These are phyloP conservation scores for Pseudogymnoascus sp. DNA, from an alignment of 2,329 filamentous ascomycete species.

Conservation along the genomic window DNA sequence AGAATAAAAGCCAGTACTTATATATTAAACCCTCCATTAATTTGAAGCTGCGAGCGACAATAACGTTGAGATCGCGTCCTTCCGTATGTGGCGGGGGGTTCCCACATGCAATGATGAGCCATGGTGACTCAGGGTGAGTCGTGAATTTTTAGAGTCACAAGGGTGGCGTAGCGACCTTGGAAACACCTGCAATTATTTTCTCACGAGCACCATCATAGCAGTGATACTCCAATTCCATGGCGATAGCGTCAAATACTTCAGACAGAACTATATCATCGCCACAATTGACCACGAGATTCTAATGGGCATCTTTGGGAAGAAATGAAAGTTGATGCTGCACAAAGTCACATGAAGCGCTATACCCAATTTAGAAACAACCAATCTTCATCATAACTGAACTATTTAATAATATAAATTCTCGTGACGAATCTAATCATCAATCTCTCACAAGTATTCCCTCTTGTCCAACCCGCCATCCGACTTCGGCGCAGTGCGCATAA, in stretches of 20 bases:
- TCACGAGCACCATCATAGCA: not conserved
- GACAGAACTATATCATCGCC: not conserved
- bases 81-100: not conserved
- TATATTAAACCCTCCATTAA: not conserved
- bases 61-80: not conserved
- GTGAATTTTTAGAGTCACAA: not conserved
- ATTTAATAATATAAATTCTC: not conserved
- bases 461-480: slow-evolving; percentile 37
- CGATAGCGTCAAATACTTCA: not conserved
- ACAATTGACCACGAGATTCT: not conserved
- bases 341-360: not conserved
- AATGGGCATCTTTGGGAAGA: not conserved
- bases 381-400: not conserved
- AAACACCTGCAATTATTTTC: not conserved
- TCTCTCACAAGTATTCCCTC: slow-evolving; percentile 40
- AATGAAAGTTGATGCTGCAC: not conserved
- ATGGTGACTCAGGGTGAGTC: slow-evolving; percentile 4
- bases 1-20: not conserved
- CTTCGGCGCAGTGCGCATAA: slow-evolving; percentile 31
- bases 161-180: not conserved
- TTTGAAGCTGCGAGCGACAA: not conserved
- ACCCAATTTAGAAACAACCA: not conserved
- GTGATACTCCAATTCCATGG: not conserved
- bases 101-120: not conserved
- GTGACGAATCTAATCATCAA: not conserved